These are phyloP conservation scores for Rugonectria rugulosa DNA, from an alignment of 2,329 filamentous ascomycete genomes.

Conservation along the genomic window DNA sequence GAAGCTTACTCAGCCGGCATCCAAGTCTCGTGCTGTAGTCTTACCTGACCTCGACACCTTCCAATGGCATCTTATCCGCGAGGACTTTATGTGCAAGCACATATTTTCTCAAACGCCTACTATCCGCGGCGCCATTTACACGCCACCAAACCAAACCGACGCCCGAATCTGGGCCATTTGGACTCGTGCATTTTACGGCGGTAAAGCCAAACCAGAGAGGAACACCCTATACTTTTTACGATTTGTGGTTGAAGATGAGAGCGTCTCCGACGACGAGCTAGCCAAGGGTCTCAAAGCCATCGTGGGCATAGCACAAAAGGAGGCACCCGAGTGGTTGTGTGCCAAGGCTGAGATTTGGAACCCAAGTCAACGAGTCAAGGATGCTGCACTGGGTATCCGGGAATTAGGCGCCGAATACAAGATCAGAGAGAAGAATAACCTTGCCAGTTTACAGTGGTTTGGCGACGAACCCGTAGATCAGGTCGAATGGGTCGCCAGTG, in stretches of 20 bases:
- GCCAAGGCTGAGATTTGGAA: slow-evolving; percentile 84
- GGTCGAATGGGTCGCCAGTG: slow-evolving; percentile 76
- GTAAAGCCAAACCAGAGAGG: slow-evolving; percentile 58
- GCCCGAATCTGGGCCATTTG: slow-evolving; percentile 77
- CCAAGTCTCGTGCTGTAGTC: slow-evolving; percentile 44
- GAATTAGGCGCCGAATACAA: slow-evolving; percentile 60
- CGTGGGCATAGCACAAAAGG: slow-evolving; percentile 69
- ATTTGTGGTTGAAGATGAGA: slow-evolving; percentile 68
- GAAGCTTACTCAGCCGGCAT: slow-evolving; percentile 51
- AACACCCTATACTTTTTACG: slow-evolving; percentile 76
- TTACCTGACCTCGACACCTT: slow-evolving; percentile 43
- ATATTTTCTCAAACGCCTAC: slow-evolving; percentile 64
- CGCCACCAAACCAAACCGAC: slow-evolving; percentile 52
- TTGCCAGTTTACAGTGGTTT: slow-evolving; percentile 77
- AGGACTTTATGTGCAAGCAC: slow-evolving; percentile 76
- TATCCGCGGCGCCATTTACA: slow-evolving; percentile 75
- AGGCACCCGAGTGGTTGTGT: slow-evolving; percentile 77
- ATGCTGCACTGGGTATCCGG: slow-evolving; percentile 53
- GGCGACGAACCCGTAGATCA: slow-evolving; percentile 59
- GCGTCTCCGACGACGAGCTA: slow-evolving; percentile 51
- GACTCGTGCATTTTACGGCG: slow-evolving; percentile 70
- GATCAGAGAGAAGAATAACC: slow-evolving; percentile 70
- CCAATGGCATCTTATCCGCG: slow-evolving; percentile 74
- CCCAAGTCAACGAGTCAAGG: slow-evolving; percentile 63
- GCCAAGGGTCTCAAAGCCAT: slow-evolving; percentile 66